Percentiles rank a stretch among this genome's conserved stretches.
Conservation (phyloP, 2,329 filamentous ascomycete species). For the Fusarium setosum region DNA sequence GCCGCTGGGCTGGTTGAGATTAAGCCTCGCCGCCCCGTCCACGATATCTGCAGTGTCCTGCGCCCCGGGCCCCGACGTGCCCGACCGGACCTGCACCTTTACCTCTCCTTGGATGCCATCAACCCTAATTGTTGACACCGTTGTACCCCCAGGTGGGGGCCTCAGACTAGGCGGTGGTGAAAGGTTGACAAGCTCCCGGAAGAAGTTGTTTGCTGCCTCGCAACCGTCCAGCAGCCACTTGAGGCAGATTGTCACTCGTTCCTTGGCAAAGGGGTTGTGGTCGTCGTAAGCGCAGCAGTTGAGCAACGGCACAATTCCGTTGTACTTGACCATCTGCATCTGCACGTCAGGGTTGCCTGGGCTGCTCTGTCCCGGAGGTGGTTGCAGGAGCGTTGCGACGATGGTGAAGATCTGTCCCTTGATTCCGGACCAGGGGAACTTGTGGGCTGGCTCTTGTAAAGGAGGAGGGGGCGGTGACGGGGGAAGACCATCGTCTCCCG, state of each 20-base stretch:
- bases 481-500: conserved; percentile 42
- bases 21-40: conserved; percentile 56
- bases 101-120: conserved; percentile 69
- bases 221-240: conserved; percentile 84
- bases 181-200: conserved; percentile 70
- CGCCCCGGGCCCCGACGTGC: conserved; percentile 38
- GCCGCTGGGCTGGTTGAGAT: conserved; percentile 48
- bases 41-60: conserved; percentile 53
- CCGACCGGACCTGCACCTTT: conserved; percentile 62
- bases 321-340: conserved; percentile 85
- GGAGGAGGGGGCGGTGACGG: conserved; percentile 54
- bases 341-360: conserved; percentile 82
- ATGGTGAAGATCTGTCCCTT: conserved; percentile 95
- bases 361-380: conserved; percentile 70
- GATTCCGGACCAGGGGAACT: conserved; percentile 77
- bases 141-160: conserved; percentile 48
- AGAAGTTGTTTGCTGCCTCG: conserved; percentile 77
- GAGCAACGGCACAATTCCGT: conserved; percentile 87
- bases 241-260: conserved; percentile 89
- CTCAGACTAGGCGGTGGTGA: conserved; percentile 53
- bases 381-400: conserved; percentile 88
- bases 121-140: conserved; percentile 60
- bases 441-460: conserved; percentile 72
- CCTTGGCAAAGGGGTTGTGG: conserved; percentile 93
- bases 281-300: conserved; percentile 93